phyloP scores from a whole-genome alignment of 2,329 filamentous ascomycete species.

The Ustilaginoidea virens region DNA sequence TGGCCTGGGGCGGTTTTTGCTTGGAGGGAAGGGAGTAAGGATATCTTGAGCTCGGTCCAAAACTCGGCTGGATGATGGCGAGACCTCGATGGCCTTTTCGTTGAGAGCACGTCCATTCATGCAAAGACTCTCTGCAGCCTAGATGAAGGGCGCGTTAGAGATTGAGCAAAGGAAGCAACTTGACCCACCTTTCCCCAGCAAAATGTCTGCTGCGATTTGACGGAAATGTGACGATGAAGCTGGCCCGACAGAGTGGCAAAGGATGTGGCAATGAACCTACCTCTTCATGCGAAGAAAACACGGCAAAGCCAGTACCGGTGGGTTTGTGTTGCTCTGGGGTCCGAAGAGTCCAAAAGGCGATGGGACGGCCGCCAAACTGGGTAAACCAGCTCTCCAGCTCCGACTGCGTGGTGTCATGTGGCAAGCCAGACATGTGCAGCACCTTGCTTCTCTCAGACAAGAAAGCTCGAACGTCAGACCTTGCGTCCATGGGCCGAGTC shows the following conservation, averaged over 20 bases:
- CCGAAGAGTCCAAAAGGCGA: constrained; percentile 96
- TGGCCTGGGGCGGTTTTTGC: constrained; percentile 92
- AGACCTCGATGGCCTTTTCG: constrained; percentile 98
- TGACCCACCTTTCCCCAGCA: too few species aligned
- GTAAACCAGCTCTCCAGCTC: constrained; percentile 99
- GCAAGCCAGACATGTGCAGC: constrained; percentile 90
- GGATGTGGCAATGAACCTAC: constrained; percentile 35
- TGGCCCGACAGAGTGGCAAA: neutral
- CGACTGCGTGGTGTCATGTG: constrained; percentile 95
- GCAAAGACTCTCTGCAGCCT: constrained; percentile 95
- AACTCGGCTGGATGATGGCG: constrained; percentile 90
- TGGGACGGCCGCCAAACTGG: constrained; percentile 91
- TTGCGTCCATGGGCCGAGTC: constrained; percentile 88
- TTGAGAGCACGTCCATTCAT: constrained; percentile 98
- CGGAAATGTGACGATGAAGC: neutral
- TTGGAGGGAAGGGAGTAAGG: constrained; percentile 90
- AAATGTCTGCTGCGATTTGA: too few species aligned
- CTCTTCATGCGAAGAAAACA: constrained; percentile 98
- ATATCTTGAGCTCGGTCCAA: constrained; percentile 93
- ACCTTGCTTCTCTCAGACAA: constrained; percentile 94
- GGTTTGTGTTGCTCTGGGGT: constrained; percentile 98
- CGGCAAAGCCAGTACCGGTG: constrained; percentile 94
- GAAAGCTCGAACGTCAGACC: constrained; percentile 92
- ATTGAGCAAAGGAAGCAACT: too few species aligned
- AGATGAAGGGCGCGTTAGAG: neutral